Percentiles rank a stretch among this genome's conserved stretches.
Evolutionary conservation across 371 early-diverging fungal genomes (phyloP).

Genomic region (Mucor racemosus): DNA sequence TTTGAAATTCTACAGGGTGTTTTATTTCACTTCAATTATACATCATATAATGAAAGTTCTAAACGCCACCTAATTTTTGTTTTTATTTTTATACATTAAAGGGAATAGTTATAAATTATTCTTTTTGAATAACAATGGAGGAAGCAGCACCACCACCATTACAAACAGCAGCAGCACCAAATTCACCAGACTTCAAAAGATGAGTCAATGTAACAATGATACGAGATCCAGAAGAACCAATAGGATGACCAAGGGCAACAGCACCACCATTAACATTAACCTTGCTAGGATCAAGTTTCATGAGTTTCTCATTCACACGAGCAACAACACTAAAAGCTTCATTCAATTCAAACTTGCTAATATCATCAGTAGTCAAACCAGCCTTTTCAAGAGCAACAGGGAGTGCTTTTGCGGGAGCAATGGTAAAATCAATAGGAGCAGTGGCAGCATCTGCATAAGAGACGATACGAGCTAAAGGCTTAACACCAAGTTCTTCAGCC

Average conservation of each 20-base stretch:
- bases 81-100: not conserved
- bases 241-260: slow-evolving; percentile 93
- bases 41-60: not conserved
- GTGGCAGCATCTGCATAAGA: slow-evolving; percentile 84
- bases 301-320: slow-evolving; percentile 78
- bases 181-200: slow-evolving; percentile 78
- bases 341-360: slow-evolving; percentile 88
- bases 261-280: slow-evolving; percentile 92
- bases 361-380: slow-evolving; percentile 74
- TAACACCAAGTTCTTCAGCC: slow-evolving; percentile 76
- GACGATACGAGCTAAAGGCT: slow-evolving; percentile 82
- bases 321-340: slow-evolving; percentile 95
- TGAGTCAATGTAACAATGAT: slow-evolving; percentile 88
- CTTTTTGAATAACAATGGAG: slow-evolving; percentile 80
- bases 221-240: slow-evolving; percentile 91
- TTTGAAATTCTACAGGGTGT: not conserved
- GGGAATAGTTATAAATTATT: slow-evolving; percentile 31
- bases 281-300: slow-evolving; percentile 74
- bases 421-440: slow-evolving; percentile 92
- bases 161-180: slow-evolving; percentile 89
- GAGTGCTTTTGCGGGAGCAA: slow-evolving; percentile 92
- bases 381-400: slow-evolving; percentile 87
- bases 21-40: not conserved
- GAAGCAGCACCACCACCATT: slow-evolving; percentile 95
- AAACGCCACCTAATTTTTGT: not conserved